These are phyloP conservation scores for Eucalyptus leucophloia DNA, from an alignment of 345 rosid genomes.

Conservation along the genomic window DNA sequence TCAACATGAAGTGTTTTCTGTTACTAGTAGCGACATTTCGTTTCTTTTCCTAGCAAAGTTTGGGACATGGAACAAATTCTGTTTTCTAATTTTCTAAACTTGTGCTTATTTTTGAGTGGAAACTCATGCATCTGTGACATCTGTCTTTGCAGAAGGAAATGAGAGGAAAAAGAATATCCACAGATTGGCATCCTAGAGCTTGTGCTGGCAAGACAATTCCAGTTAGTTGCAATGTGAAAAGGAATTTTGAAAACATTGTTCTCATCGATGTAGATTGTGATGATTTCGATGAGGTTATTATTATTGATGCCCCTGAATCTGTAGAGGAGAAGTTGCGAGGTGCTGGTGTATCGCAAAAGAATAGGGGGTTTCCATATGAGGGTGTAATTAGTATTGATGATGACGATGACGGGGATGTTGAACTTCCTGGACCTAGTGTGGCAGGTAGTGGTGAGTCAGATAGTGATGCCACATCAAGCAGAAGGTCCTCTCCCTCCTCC, in stretches of 20 bases:
- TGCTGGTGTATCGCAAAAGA: slow-evolving; percentile 9
- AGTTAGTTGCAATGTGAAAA: slow-evolving; percentile 14
- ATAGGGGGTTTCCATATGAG: slow-evolving; percentile 12
- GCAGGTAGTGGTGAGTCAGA: slow-evolving; percentile 10
- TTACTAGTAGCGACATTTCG: neutral
- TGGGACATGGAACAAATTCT: neutral
- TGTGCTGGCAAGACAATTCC: slow-evolving; percentile 24
- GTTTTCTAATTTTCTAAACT: neutral
- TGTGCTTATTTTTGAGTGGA: neutral
- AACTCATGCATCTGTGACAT: neutral
- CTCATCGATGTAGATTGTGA: slow-evolving; percentile 61
- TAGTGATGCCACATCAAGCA: slow-evolving; percentile 20
- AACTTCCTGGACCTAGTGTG: neutral
- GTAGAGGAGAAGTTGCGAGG: slow-evolving; percentile 14
- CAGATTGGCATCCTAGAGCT: slow-evolving; percentile 21
- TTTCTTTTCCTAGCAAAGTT: neutral
- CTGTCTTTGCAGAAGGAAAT: slow-evolving; percentile 2
- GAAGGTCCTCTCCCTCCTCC: slow-evolving; percentile 9
- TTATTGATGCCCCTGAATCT: slow-evolving; percentile 55
- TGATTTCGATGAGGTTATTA: slow-evolving; percentile 30
- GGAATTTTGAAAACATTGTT: slow-evolving; percentile 31
- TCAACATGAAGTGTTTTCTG: neutral
- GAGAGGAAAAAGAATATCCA: slow-evolving; percentile 25
- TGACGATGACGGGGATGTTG: slow-evolving; percentile 6
- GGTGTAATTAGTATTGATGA: slow-evolving; percentile 62